Evolutionary conservation across 306 rosid genomes (phyloP), one percentile per base, ranked within the genome.

Genomic region (Urtica urens): DNA sequence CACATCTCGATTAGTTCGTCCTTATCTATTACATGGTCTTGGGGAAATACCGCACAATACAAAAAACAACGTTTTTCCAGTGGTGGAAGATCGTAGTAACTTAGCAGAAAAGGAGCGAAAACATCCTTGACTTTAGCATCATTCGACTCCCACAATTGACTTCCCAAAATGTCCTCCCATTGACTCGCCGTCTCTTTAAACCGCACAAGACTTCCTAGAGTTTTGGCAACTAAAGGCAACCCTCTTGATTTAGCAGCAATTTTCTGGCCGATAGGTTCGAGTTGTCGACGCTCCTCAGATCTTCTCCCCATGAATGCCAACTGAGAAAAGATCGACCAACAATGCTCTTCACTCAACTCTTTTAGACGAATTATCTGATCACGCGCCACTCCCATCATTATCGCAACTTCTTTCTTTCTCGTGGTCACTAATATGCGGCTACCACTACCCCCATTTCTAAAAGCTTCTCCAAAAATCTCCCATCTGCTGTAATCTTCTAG

Each of bases 161-260:
- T 43, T 11, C 16, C 14, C 9, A 57, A 20, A 33, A 57, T 13
- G 1, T 23, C 29, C 22, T 57, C 14, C 63, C 54, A 57, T 11
- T 57, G 18, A 1, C 4, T 42, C 5, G 7, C 9, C 0, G 20
- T 22, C 27, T 28, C n/a, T 15, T 29, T 28, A n/a, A 0, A 28
- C 5, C n/a, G 16, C 62, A 46, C 46, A 10, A 46, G 30, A 33
- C 53, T 10, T 10, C 55, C 60, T 10, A 62, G 54, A 1, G 19
- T 2, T 24, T 62, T 61, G 18, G 59, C 67, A 43, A 6, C 26
- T 13, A 62, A 59, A 31, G 66, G 59, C 26, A 60, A 17, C 4
- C 58, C 66, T 2, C 15, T 40, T 5, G 58, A 50, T 44, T 41
- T 60, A 6, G 23, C 28, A 0, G 47, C 66, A 50, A 60, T 60